Percentiles rank a stretch among this genome's conserved stretches.
These are phyloP conservation scores for Trichoderma arundinaceum DNA, from an alignment of 2,329 filamentous ascomycete genomes.

Conservation along the genomic window DNA sequence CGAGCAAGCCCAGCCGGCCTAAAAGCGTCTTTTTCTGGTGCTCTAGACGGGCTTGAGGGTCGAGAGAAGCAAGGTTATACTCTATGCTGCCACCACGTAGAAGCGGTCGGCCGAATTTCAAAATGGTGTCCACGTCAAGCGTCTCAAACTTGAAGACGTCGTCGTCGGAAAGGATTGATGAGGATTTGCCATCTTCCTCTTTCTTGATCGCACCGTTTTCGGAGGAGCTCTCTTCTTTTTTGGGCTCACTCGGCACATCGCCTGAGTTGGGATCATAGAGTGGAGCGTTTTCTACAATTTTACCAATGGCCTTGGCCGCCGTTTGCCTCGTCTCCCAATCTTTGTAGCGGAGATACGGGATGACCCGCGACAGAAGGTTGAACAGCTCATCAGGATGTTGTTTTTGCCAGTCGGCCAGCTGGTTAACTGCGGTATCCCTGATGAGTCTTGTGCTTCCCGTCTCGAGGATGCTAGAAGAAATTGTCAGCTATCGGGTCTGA, in stretches of 20 bases:
- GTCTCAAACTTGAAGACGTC: conserved; percentile 73
- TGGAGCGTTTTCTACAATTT: conserved; percentile 88
- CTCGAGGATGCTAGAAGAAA: conserved; percentile 77
- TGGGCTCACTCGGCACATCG: conserved; percentile 57
- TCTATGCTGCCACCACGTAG: conserved; percentile 87
- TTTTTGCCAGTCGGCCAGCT: conserved; percentile 97
- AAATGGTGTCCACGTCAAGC: conserved; percentile 78
- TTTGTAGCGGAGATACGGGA: conserved; percentile 94
- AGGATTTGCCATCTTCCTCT: conserved; percentile 66
- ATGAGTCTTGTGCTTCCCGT: conserved; percentile 96
- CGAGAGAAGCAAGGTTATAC: conserved; percentile 79
- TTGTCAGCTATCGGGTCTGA: not conserved
- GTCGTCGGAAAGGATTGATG: conserved; percentile 52
- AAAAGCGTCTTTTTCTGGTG: conserved; percentile 89
- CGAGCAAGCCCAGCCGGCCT: conserved; percentile 81
- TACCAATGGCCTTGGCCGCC: conserved; percentile 90
- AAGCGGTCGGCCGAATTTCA: conserved; percentile 83
- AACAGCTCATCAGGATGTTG: conserved; percentile 97
- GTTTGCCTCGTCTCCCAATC: conserved; percentile 97
- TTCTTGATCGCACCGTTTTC: conserved; percentile 60
- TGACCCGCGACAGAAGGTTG: conserved; percentile 88
- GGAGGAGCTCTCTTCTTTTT: conserved; percentile 46
- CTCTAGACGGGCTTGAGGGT: conserved; percentile 77
- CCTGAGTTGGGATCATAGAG: conserved; percentile 85
- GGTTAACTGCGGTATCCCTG: conserved; percentile 93